Conservation (phyloP, 345 rosid genomes). For the Brassica incana region DNA sequence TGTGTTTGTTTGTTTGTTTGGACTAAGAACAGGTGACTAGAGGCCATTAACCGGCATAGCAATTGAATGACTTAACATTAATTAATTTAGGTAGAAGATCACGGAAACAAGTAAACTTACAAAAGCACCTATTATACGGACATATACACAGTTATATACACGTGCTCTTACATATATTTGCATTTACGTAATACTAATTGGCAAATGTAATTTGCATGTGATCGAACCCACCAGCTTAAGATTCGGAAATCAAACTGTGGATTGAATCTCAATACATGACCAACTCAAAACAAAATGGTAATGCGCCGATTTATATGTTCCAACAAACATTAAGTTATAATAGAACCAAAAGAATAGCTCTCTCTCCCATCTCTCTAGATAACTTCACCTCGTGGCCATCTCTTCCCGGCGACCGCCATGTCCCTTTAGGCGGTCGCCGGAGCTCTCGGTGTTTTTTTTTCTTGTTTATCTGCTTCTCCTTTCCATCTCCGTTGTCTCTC, state of each 20-base stretch:
- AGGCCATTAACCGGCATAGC: conserved; percentile 26
- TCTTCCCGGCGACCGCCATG: no score
- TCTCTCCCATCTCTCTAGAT: no score
- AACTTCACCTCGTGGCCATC: no score
- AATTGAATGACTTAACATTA: neutral
- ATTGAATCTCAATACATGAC: conserved; percentile 24
- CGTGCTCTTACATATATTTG: conserved; percentile 20
- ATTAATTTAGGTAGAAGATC: conserved; percentile 22
- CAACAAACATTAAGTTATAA: neutral
- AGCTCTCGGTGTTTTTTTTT: no score
- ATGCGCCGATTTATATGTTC: conserved; percentile 9
- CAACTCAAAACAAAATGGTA: conserved; percentile 3
- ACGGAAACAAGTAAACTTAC: conserved; percentile 7
- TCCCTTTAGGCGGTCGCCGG: no score
- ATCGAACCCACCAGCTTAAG: conserved; percentile 35
- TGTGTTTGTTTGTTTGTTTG: conserved; percentile 35
- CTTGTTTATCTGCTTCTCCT: no score
- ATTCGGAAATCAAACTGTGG: conserved; percentile 28
- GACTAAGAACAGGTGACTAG: conserved; percentile 24
- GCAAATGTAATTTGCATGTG: conserved; percentile 37
- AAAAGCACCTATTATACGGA: conserved; percentile 16
- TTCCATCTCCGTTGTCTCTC: no score
- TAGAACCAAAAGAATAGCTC: neutral
- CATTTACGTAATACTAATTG: conserved; percentile 16
- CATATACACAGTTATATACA: conserved; percentile 17